phyloP scores from a whole-genome alignment of 257 asterid species.

The Solanum chilense region DNA sequence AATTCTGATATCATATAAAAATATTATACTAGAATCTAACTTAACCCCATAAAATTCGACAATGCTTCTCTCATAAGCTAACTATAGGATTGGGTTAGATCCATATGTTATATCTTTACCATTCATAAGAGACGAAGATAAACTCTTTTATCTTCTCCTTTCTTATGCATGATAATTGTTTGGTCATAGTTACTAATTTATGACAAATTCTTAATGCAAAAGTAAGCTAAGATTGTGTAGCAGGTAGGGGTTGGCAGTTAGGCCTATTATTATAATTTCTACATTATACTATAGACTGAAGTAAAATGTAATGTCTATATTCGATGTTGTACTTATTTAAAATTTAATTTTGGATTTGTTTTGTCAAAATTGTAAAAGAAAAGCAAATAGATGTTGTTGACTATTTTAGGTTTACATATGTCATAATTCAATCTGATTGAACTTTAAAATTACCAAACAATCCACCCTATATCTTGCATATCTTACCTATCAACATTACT shows the following conservation, averaged over 20 bases:
- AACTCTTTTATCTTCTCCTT: background rate
- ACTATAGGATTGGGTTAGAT: background rate
- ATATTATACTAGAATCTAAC: background rate
- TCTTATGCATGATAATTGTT: background rate
- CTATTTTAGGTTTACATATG: background rate
- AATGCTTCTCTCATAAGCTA: background rate
- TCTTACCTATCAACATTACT: background rate
- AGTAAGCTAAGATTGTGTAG: background rate
- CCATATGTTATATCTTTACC: too few relatives aligned
- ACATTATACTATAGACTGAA: background rate
- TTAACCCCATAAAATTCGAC: accelerated
- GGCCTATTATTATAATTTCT: background rate
- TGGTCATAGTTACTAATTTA: background rate
- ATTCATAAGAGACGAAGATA: too few relatives aligned
- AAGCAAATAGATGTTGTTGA: background rate
- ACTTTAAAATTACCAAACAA: background rate
- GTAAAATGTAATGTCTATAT: background rate
- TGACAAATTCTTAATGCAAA: background rate
- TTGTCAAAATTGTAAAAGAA: background rate
- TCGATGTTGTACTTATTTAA: background rate
- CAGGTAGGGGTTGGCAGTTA: background rate
- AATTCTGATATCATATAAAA: accelerated
- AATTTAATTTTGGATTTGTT: background rate
- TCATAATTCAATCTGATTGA: background rate
- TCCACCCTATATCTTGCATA: background rate